A percentile compares a stretch with the other conserved stretches of the same genome.
These are phyloP conservation scores for Elongisporangium undulatum DNA, from an alignment of 352 stramenopile species.

Conservation along the genomic window DNA sequence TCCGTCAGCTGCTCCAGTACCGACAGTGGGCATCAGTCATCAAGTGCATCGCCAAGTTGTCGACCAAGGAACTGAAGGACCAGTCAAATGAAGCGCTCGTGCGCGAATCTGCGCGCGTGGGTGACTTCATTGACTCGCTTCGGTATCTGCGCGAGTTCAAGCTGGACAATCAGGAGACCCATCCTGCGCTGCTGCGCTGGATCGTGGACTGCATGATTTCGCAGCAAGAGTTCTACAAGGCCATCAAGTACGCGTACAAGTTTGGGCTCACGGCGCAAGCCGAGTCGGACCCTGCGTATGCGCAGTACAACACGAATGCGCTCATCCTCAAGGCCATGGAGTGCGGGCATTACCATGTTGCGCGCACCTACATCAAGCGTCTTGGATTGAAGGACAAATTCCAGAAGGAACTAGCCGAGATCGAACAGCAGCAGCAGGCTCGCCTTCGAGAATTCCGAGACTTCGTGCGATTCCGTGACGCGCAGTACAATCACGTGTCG, in stretches of 20 bases:
- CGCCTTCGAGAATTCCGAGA: conserved; percentile 56
- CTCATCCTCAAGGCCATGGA: conserved; percentile 60
- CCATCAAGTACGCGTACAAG: conserved; percentile 87
- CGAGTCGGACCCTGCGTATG: conserved; percentile 20
- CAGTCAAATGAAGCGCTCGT: conserved; percentile 46
- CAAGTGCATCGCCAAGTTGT: conserved; percentile 81
- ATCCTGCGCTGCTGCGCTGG: conserved; percentile 40
- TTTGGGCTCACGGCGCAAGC: conserved; percentile 40
- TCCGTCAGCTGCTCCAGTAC: conserved; percentile 60
- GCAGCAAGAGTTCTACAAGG: conserved; percentile 81
- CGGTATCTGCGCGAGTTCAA: conserved; percentile 79
- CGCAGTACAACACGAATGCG: conserved; percentile 39
- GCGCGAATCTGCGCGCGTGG: conserved; percentile 42
- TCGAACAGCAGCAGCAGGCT: conserved; percentile 46
- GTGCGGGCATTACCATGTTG: conserved; percentile 70
- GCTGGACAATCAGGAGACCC: conserved; percentile 36
- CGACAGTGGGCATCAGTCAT: conserved; percentile 62
- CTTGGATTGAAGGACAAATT: conserved; percentile 65
- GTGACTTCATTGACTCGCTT: conserved; percentile 68
- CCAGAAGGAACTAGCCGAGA: conserved; percentile 44
- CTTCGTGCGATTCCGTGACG: conserved; percentile 39
- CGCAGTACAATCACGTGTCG: conserved; percentile 39
- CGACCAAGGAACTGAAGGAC: conserved; percentile 38
- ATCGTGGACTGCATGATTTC: conserved; percentile 64
- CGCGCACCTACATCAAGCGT: conserved; percentile 75